Percentiles rank a stretch among this genome's conserved stretches.
phyloP scores from a whole-genome alignment of 768 basidiomycete genomes.

The Termitomyces sp. region DNA sequence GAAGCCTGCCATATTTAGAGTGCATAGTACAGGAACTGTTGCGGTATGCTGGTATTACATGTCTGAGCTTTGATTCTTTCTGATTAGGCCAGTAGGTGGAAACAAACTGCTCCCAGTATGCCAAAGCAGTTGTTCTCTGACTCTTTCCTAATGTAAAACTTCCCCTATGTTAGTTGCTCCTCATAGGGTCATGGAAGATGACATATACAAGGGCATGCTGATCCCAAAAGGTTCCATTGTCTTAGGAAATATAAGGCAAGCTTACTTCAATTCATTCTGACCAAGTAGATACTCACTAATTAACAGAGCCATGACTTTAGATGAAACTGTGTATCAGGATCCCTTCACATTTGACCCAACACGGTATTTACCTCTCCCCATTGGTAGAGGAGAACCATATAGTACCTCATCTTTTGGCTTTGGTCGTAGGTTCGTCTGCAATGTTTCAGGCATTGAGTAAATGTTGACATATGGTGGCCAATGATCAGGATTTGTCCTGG shows the following conservation, averaged over 20 bases:
- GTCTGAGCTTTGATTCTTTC: background rate
- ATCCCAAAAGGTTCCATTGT: slow-evolving; percentile 8
- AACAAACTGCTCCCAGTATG: background rate
- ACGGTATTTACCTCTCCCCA: slow-evolving; percentile 9
- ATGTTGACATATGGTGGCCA: background rate
- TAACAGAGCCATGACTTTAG: slow-evolving; percentile 7
- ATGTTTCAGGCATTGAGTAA: too few relatives aligned
- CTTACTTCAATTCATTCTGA: too few relatives aligned
- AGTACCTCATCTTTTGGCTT: slow-evolving; percentile 9
- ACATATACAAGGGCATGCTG: too few relatives aligned
- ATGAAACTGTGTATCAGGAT: slow-evolving; percentile 9
- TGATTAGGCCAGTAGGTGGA: background rate
- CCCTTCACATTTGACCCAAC: slow-evolving; percentile 10
- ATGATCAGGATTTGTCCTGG: too few relatives aligned
- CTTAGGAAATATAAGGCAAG: slow-evolving; percentile 7
- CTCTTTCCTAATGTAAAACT: too few relatives aligned
- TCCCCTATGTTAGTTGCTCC: background rate
- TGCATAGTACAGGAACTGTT: slow-evolving; percentile 10
- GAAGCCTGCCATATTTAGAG: slow-evolving; percentile 18
- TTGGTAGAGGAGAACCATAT: too few relatives aligned
- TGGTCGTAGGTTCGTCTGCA: slow-evolving; percentile 8
- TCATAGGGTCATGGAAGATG: too few relatives aligned
- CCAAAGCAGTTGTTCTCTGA: too few relatives aligned
- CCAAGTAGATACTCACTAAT: background rate
- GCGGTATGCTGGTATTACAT: background rate